A percentile compares a stretch with the other conserved stretches of the same genome.
Evolutionary conservation across 768 basidiomycete genomes (phyloP).

Genomic region (Wakefieldia striispora): DNA sequence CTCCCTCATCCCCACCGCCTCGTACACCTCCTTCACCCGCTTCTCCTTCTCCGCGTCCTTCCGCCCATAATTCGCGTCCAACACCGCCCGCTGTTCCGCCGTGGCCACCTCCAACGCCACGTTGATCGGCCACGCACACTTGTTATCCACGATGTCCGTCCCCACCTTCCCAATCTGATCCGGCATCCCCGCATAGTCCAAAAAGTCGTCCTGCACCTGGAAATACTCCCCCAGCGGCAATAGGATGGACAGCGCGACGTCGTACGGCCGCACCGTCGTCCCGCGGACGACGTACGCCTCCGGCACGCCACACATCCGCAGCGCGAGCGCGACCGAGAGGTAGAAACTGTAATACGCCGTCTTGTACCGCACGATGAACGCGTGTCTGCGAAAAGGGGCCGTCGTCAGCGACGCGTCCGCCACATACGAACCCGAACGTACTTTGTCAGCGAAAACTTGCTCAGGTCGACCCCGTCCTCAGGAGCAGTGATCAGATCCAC

Average conservation of each 20-base stretch:
- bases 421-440: constrained; percentile 27
- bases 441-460: constrained; percentile 86
- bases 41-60: constrained; percentile 49
- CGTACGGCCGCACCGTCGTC: constrained; percentile 56
- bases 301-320: constrained; percentile 73
- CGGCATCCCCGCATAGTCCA: constrained; percentile 88
- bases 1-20: constrained; percentile 59
- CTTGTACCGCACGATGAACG: constrained; percentile 94
- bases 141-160: constrained; percentile 98
- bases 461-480: constrained; percentile 83
- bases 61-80: constrained; percentile 68
- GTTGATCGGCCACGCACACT: constrained; percentile 97
- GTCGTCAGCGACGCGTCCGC: neutral
- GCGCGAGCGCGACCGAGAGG: constrained; percentile 93
- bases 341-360: constrained; percentile 99
- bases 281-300: constrained; percentile 42
- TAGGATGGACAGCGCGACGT: constrained; percentile 74
- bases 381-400: constrained; percentile 62
- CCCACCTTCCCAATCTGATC: constrained; percentile 96
- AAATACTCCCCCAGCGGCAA: constrained; percentile 96
- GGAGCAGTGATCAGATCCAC: constrained; percentile 96
- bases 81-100: constrained; percentile 52
- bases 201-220: constrained; percentile 97
- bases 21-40: constrained; percentile 70
- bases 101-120: constrained; percentile 64